phyloP scores from a whole-genome alignment of 2,329 filamentous ascomycete genomes.

The Plectosphaerella sp. region DNA sequence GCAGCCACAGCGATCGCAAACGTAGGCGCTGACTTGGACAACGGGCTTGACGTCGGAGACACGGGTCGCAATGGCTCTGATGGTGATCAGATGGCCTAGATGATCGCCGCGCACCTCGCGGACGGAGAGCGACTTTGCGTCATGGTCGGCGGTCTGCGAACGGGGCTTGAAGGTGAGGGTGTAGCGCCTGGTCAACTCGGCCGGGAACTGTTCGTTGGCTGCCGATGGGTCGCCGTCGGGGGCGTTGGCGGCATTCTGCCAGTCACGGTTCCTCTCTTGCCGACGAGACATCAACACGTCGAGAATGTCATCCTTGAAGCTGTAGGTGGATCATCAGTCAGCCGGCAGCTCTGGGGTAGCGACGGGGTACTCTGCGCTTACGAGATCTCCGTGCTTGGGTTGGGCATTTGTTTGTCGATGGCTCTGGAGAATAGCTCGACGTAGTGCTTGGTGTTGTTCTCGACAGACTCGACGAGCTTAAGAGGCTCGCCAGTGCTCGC shows the following conservation, averaged over 20 bases:
- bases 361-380: slow-evolving; percentile 33
- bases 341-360: background rate
- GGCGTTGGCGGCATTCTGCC: slow-evolving; percentile 52
- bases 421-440: slow-evolving; percentile 87
- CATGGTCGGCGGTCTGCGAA: slow-evolving; percentile 63
- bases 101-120: slow-evolving; percentile 90
- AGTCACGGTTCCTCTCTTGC: slow-evolving; percentile 76
- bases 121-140: slow-evolving; percentile 71
- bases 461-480: slow-evolving; percentile 77
- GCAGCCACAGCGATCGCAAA: slow-evolving; percentile 91
- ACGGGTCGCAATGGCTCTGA: slow-evolving; percentile 88
- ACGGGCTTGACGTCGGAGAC: slow-evolving; percentile 97
- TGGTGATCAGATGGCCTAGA: slow-evolving; percentile 86
- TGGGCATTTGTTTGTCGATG: slow-evolving; percentile 81
- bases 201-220: slow-evolving; percentile 77
- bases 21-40: slow-evolving; percentile 97
- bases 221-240: slow-evolving; percentile 59
- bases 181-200: slow-evolving; percentile 88
- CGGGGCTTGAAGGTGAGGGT: slow-evolving; percentile 94
- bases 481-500: slow-evolving; percentile 44
- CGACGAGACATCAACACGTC: slow-evolving; percentile 95
- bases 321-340: slow-evolving; percentile 22
- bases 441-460: slow-evolving; percentile 91
- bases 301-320: slow-evolving; percentile 95
- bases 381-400: slow-evolving; percentile 72